Conservation (phyloP, 345 rosid genomes). For the Kernera saxatilis region DNA sequence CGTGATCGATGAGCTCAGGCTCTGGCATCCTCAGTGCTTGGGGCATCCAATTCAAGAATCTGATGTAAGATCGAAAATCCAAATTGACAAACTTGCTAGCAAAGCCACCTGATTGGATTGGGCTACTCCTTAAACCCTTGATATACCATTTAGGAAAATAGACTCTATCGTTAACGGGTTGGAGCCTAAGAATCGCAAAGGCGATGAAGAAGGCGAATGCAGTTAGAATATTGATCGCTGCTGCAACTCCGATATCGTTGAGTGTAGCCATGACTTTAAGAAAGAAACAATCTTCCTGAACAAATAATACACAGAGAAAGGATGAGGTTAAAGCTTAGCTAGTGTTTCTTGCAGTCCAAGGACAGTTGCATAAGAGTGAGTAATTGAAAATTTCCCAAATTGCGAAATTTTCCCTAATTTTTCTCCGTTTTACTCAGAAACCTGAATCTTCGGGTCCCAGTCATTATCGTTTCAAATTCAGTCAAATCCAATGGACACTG, state of each 20-base stretch:
- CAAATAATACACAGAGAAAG: neutral
- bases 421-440: neutral
- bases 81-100: constrained; percentile 69
- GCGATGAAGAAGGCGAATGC: constrained; percentile 72
- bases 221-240: constrained; percentile 69
- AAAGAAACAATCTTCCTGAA: constrained; percentile 13
- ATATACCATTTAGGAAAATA: constrained; percentile 95
- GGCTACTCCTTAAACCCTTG: constrained; percentile 73
- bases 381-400: neutral
- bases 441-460: neutral
- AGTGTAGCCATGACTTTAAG: constrained; percentile 64
- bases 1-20: constrained; percentile 83
- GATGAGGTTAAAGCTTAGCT: neutral
- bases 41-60: constrained; percentile 90
- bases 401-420: neutral
- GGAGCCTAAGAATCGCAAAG: constrained; percentile 77
- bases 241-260: constrained; percentile 74
- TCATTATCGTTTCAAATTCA: neutral
- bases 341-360: constrained; percentile 21
- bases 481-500: neutral
- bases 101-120: constrained; percentile 45
- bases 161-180: constrained; percentile 87
- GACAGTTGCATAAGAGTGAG: neutral
- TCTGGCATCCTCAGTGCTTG: constrained; percentile 91
- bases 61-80: constrained; percentile 63